Conservation (phyloP, 75 land plant genomes). For the Gnetum montanum region DNA sequence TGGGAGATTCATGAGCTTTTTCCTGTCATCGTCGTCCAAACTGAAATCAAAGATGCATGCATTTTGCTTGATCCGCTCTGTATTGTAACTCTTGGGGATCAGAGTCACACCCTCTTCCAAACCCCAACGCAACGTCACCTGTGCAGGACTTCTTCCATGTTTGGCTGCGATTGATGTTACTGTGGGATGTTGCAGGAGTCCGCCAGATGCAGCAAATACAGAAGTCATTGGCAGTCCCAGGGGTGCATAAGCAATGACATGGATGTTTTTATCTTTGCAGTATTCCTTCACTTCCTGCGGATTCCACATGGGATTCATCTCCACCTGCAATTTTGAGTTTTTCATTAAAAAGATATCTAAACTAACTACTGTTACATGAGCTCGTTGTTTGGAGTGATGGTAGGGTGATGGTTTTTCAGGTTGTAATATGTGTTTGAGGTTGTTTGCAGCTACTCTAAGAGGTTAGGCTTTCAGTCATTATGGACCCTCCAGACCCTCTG, state of each 20-base stretch:
- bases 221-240: slow-evolving; percentile 27
- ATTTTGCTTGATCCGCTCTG: slow-evolving; percentile 32
- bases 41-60: slow-evolving; percentile 26
- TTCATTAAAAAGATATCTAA: too few species aligned
- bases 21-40: slow-evolving; percentile 23
- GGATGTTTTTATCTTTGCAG: slow-evolving; percentile 33
- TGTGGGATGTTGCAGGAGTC: slow-evolving; percentile 25
- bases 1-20: slow-evolving; percentile 18
- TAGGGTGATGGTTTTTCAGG: too few species aligned
- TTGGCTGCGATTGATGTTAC: slow-evolving; percentile 23
- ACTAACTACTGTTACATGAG: too few species aligned
- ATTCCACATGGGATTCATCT: slow-evolving; percentile 38
- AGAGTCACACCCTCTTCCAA: slow-evolving; percentile 31
- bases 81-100: slow-evolving; percentile 42
- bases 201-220: slow-evolving; percentile 14
- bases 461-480: too few species aligned
- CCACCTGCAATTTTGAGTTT: slow-evolving; percentile 24
- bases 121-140: slow-evolving; percentile 45
- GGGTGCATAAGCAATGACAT: slow-evolving; percentile 43
- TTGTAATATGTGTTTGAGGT: too few species aligned
- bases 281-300: slow-evolving; percentile 41
- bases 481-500: too few species aligned
- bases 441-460: too few species aligned
- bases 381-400: too few species aligned
- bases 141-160: slow-evolving; percentile 32